Base-by-base conservation (phyloP, 768 basidiomycete genomes). In the Suillus discolor region DNA sequence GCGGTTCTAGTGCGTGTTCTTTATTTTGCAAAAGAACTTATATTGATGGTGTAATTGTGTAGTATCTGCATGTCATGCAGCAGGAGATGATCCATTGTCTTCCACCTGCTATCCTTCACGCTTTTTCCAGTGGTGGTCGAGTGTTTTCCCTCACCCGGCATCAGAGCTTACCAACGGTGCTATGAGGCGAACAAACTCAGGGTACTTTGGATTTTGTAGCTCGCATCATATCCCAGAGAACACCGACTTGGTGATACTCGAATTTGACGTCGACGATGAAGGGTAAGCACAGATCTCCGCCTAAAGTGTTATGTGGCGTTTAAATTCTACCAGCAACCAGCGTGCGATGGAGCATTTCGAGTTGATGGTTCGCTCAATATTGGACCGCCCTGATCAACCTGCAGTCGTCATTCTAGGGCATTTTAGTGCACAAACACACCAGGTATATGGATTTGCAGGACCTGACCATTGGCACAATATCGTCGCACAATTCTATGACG, bases 121-220 rank as follows among this genome's bases (percentile, higher is more conserved):
- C 62, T 93, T 99, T 81, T 99, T 99, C 82, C 82, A 90, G 61
- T 99, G 97, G 97, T 97, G 97, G 93, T 94, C 96, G 79, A 85
- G 83, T 62, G 87, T 99, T n/a, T 99, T 99, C 79, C 97, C 97
- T 0, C 94, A 99, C 77, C 97, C 97, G 0, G 96, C 96, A 2
- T 95, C 96, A 13, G 96, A 99, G 76, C 86, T 99, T 70, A 99
- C 97, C 34, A 99, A 99, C 77, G 97, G 97, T 42, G 97, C 97
- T 4, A 92, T 96, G 85, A 85, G 94, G 18, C 89, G 89, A 60
- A 96, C 96, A 25, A 91, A 92, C 77, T 95, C 96, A 1, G 91
- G 89, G 13, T 99, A 99, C 80, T 99, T 96, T 81, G 92, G 91
- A 11, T 99, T 89, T 80, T 99, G 97, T 83, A 92, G 88, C 71